phyloP scores from a whole-genome alignment of 768 basidiomycete species.

The Lactarius deliciosus region DNA sequence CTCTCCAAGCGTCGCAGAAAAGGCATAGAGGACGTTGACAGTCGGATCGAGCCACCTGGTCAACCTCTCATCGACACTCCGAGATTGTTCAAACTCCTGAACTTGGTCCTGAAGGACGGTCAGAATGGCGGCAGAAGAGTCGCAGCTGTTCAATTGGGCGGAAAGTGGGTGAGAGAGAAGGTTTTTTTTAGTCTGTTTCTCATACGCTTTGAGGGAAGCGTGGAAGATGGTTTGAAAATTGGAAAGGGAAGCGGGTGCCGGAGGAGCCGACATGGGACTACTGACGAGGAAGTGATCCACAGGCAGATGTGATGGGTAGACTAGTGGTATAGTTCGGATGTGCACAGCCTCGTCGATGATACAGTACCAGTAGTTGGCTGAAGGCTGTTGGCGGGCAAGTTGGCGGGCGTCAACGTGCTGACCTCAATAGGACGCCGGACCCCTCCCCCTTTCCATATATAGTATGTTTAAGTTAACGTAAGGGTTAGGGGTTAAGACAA shows the following conservation, averaged over 20 bases:
- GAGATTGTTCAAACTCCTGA: neutral
- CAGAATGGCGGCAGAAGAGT: neutral
- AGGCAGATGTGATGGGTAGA: neutral
- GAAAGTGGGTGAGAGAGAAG: neutral
- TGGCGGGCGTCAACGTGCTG: too few species aligned
- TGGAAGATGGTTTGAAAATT: neutral
- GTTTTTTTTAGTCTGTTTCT: neutral
- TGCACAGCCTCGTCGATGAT: neutral
- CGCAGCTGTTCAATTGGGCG: neutral
- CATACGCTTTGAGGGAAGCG: neutral
- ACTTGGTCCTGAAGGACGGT: neutral
- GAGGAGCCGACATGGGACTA: neutral
- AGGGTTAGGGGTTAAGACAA: too few species aligned
- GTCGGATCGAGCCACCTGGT: conserved; percentile 1
- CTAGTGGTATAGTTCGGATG: neutral
- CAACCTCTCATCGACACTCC: neutral
- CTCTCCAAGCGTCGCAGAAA: neutral
- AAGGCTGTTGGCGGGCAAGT: too few species aligned
- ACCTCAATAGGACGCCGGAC: too few species aligned
- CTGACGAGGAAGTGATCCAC: neutral
- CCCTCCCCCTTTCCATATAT: too few species aligned
- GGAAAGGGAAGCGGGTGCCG: neutral
- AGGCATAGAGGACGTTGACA: neutral
- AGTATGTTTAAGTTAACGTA: too few species aligned
- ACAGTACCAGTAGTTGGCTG: too few species aligned